Base-by-base conservation (phyloP, 139 green algal genomes). In the Chlamydomonas schloesseri region DNA sequence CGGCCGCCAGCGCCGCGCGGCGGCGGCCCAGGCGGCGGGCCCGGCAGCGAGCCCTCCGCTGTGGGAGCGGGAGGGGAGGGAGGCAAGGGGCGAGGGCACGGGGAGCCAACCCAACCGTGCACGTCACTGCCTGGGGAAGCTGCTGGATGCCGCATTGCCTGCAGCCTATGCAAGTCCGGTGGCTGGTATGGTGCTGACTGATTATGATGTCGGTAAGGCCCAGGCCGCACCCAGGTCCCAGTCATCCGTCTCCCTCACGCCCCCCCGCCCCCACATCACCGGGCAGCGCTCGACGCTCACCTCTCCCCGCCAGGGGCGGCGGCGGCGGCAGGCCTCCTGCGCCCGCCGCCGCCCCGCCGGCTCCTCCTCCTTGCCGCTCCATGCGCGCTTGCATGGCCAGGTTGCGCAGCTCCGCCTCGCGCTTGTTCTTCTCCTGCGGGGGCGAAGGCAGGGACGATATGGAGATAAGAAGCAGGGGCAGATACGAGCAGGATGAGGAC, bases 351-450 rank as follows among this genome's bases (percentile, higher is more conserved):
- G 37, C 83, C 64, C 4, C 81, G 58, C 29, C 68, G 84, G 64
- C 58, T 85, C 0, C 23, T 50, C 10, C 81, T 87, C 24, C 95
- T 93, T 31, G 88, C 71, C 96, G 93, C 91, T 99, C 97, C 93
- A 97, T 95, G 87, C 97, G 94, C 46, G 98, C 98, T 78, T 91
- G 88, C 80, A 86, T 86, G 47, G 98, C 98, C 84, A 99, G 92
- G 80, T 98, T 90, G 17, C 98, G 91, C 84, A 99, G 94, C 93
- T 99, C 95, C 46, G 90, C 82, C 92, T 99, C 98, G 94, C 98
- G 98, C 87, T 96, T 95, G 78, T 96, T 93, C 91, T 98, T 96
- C 88, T 98, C 95, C 69, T 95, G 89, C 6, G 76, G 76, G 68
- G 33, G 31, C 20, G 14, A 73, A n/a, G n/a, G n/a, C n/a, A n/a